A percentile compares a stretch with the other conserved stretches of the same genome.
phyloP scores from a whole-genome alignment of 352 stramenopile genomes.

The Globisporangium alternatum region DNA sequence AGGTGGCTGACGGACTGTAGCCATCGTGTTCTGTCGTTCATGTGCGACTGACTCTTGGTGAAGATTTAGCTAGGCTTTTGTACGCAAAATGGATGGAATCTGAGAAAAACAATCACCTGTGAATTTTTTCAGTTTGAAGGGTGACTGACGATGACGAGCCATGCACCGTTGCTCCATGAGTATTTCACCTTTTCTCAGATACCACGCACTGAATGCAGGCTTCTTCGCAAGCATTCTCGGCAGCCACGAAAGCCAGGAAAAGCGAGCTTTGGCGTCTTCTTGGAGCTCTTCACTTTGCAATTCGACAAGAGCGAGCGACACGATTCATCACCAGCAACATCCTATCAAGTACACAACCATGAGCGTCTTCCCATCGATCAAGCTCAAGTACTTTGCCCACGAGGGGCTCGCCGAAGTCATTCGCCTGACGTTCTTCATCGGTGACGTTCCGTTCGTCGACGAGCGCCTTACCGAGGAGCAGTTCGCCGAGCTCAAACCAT shows the following conservation, averaged over 20 bases:
- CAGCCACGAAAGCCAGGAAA: constrained; percentile 3
- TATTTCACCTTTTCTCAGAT: too few species aligned
- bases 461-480: constrained; percentile 32
- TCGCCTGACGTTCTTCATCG: constrained; percentile 44
- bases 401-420: constrained; percentile 41
- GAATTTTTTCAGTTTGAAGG: not conserved
- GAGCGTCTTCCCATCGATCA: constrained; percentile 21
- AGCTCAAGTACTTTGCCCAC: constrained; percentile 56
- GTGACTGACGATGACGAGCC: not conserved
- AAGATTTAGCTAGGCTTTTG: too few species aligned
- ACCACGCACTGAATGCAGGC: too few species aligned
- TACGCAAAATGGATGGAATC: not conserved
- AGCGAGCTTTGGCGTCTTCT: not conserved
- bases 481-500: constrained; percentile 27
- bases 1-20: not conserved
- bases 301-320: not conserved
- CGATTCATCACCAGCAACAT: not conserved
- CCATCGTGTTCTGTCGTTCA: not conserved
- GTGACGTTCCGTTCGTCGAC: constrained; percentile 50
- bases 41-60: too few species aligned
- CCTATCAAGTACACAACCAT: not conserved
- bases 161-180: too few species aligned
- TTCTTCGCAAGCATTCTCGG: not conserved
- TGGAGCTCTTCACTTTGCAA: constrained; percentile 2
- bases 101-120: not conserved